These are phyloP conservation scores for Aspergillus sparsus DNA, from an alignment of 495 filamentous ascomycete genomes.

Conservation along the genomic window DNA sequence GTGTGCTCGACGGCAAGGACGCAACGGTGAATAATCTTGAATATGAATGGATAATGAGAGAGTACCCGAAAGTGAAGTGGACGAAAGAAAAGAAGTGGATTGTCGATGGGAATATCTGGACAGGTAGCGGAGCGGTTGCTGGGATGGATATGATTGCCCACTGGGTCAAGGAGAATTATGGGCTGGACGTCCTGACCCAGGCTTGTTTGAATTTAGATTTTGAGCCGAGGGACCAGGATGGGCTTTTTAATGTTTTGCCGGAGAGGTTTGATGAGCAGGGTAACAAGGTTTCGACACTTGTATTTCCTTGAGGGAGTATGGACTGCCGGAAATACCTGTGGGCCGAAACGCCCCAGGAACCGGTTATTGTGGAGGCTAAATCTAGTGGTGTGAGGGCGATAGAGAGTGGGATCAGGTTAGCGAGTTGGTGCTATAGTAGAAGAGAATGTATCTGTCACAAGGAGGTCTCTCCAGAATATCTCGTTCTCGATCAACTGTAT, in stretches of 20 bases:
- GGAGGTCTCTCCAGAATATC: slow-evolving; percentile 1
- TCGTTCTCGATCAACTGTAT: slow-evolving; percentile 6
- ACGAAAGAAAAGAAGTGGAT: slow-evolving; percentile 14
- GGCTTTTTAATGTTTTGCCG: slow-evolving; percentile 11
- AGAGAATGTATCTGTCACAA: not conserved
- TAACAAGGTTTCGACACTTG: slow-evolving; percentile 6
- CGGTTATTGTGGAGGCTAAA: too few relatives aligned
- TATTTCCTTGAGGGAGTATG: slow-evolving; percentile 1
- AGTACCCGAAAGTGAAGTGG: slow-evolving; percentile 8
- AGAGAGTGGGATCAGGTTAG: too few relatives aligned
- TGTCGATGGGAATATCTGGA: slow-evolving; percentile 16
- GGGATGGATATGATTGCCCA: slow-evolving; percentile 18
- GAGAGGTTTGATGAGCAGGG: not conserved
- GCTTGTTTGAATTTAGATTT: not conserved
- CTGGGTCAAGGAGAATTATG: slow-evolving; percentile 13
- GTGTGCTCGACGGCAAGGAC: slow-evolving; percentile 5
- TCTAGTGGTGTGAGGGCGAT: too few relatives aligned
- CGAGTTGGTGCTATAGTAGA: not conserved
- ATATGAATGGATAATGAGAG: not conserved
- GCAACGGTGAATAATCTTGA: slow-evolving; percentile 13
- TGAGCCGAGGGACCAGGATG: slow-evolving; percentile 9
- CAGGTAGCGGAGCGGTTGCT: slow-evolving; percentile 13
- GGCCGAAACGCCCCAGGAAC: too few relatives aligned
- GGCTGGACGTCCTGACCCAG: slow-evolving; percentile 4
- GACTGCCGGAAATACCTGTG: too few relatives aligned